Percentiles rank a stretch among this genome's conserved stretches.
Evolutionary conservation across 2,329 filamentous ascomycete species (phyloP).

Genomic region (Tolypocladium amazonense): DNA sequence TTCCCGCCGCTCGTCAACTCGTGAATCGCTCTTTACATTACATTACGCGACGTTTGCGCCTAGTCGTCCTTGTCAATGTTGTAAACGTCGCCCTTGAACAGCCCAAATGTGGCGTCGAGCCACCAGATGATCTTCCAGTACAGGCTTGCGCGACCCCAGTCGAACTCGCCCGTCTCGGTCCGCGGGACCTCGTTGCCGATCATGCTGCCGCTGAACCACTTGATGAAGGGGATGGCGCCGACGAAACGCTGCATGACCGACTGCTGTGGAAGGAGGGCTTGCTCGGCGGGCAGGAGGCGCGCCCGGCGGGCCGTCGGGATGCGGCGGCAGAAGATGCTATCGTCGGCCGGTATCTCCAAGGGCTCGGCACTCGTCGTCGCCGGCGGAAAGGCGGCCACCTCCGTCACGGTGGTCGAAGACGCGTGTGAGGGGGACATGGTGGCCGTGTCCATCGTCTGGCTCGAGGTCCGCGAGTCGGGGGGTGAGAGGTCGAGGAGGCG

Average conservation of each 20-base stretch:
- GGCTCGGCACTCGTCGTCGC: conserved; percentile 10
- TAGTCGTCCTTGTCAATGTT: conserved; percentile 49
- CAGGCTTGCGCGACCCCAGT: conserved; percentile 56
- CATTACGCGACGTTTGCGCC: not conserved
- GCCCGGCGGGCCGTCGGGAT: conserved; percentile 58
- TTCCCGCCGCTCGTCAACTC: not conserved
- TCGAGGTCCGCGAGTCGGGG: conserved; percentile 37
- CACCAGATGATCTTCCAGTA: conserved; percentile 60
- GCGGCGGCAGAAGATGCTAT: conserved; percentile 42
- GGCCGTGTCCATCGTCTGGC: conserved; percentile 46
- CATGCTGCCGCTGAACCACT: conserved; percentile 61
- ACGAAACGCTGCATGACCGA: conserved; percentile 54
- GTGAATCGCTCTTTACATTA: not conserved
- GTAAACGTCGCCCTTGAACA: conserved; percentile 49
- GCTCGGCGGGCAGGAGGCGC: conserved; percentile 55
- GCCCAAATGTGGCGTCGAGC: conserved; percentile 45
- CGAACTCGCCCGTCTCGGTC: conserved; percentile 64
- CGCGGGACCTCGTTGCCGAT: conserved; percentile 69
- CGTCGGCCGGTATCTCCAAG: conserved; percentile 18
- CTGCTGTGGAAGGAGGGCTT: conserved; percentile 60
- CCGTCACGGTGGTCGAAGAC: conserved; percentile 35
- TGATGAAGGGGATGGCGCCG: conserved; percentile 56
- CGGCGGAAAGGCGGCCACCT: conserved; percentile 8
- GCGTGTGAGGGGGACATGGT: conserved; percentile 35
- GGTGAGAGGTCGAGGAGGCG: conserved; percentile 29